Evolutionary conservation across 805 yeast species (phyloP), one percentile per base, ranked within the genome.

Genomic region (Wickerhamiella australiensis): DNA sequence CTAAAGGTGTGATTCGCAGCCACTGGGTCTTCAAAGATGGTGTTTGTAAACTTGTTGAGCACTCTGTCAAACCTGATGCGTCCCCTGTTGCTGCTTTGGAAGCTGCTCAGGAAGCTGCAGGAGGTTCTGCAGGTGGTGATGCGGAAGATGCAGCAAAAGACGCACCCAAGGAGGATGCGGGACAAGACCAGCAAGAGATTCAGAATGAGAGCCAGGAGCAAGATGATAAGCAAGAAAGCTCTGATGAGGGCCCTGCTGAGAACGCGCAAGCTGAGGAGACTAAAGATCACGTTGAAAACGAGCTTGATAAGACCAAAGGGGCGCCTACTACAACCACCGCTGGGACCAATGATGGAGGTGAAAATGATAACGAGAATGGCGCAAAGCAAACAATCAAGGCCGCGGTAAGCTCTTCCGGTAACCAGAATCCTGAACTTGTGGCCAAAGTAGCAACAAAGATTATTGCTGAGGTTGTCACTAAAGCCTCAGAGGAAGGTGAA

Each of bases 21-120:
- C 95, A 90, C 61, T 88, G 94, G 85, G 75, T 90, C 41, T 83
- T 92, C 64, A 76, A 73, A 38, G 80, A 85, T 60, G 96, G 96
- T 12, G 73, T 77, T 54, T 71, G 87, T 57, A 69, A 67, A 41
- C 67, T 72, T 43, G 75, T 71, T 53, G 73, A 72, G 54, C 66
- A 78, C 53, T 74, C 70, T 49, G 72, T 82, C 50, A 71, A 78
- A 52, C 72, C 72, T 17, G 65, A 56, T 18, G 61, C 52, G 11
- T 62, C 68, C 29, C 65, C 64, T 29, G 46, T 51, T 41, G 42
- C 52, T 37, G 60, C 68, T 7, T 53, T 68, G 36, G 57, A 49
- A 27, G 53, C 46, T 3, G 61, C 57, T 11, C 23, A 45, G 46
- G 42, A 29, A 46, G 51, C 47, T 13, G 17, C 22, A 11, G 44